A percentile compares a stretch with the other conserved stretches of the same genome.
phyloP scores from a whole-genome alignment of 2,329 filamentous ascomycete genomes.

The Ceratocystis eucalypticola region DNA sequence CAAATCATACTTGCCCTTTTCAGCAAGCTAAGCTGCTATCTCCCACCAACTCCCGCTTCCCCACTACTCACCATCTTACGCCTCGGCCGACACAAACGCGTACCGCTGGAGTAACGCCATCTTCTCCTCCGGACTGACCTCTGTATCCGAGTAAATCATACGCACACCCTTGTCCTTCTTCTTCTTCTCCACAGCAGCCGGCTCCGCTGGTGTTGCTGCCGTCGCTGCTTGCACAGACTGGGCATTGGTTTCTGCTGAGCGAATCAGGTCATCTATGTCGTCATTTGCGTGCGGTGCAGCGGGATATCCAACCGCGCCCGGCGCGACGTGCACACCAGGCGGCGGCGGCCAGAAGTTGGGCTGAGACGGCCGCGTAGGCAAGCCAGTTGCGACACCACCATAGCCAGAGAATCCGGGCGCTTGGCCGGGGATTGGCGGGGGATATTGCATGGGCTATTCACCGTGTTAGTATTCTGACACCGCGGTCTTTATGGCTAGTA shows the following conservation, averaged over 20 bases:
- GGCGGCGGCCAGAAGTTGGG: constrained; percentile 13
- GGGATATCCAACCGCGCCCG: constrained; percentile 25
- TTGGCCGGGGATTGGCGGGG: constrained; percentile 23
- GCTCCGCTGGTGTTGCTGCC: constrained; percentile 20
- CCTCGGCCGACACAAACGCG: constrained; percentile 37
- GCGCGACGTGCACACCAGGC: constrained; percentile 13
- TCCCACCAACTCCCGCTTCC: neutral
- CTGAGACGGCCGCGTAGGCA: constrained; percentile 32
- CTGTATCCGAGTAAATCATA: constrained; percentile 72
- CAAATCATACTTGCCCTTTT: constrained; percentile 7
- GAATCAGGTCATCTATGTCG: constrained; percentile 52
- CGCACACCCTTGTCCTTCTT: constrained; percentile 52
- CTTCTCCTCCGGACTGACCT: constrained; percentile 74
- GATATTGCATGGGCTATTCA: constrained; percentile 15
- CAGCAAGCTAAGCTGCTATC: neutral
- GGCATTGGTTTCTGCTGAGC: constrained; percentile 50
- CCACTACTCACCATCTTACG: neutral
- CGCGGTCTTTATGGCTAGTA: neutral
- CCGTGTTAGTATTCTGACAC: constrained; percentile 11
- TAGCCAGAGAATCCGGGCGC: constrained; percentile 17
- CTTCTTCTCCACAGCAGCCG: constrained; percentile 43
- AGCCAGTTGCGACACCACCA: constrained; percentile 27
- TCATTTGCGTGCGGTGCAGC: constrained; percentile 31
- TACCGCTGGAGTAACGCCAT: constrained; percentile 71
- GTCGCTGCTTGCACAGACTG: constrained; percentile 27